Conservation (phyloP, 257 asterid genomes). For the Galeopsis tetrahit region DNA sequence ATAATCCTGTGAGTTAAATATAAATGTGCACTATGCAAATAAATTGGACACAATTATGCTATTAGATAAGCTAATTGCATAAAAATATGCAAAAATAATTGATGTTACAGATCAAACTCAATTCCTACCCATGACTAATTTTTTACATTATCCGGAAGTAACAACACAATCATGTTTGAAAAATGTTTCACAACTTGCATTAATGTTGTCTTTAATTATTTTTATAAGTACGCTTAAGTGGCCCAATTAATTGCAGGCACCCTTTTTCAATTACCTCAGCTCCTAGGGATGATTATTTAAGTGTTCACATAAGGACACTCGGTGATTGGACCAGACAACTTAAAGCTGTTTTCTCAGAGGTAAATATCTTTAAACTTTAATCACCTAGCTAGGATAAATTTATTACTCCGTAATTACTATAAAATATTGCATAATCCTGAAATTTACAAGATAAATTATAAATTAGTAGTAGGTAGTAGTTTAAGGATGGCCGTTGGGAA, state of each 20-base stretch:
- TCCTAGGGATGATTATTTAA: conserved; percentile 77
- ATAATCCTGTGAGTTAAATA: not conserved
- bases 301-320: conserved; percentile 78
- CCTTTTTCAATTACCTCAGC: conserved; percentile 92
- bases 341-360: conserved; percentile 72
- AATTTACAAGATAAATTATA: not conserved
- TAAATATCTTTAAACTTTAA: conserved; percentile 23
- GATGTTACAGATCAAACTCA: conserved; percentile 1
- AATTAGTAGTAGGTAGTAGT: not conserved
- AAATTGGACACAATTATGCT: not conserved
- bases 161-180: conserved; percentile 19
- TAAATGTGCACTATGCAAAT: not conserved
- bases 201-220: conserved; percentile 7
- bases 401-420: too few relatives aligned
- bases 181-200: conserved; percentile 19
- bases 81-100: not conserved
- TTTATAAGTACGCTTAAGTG: conserved; percentile 18
- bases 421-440: not conserved
- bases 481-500: not conserved
- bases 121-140: not conserved
- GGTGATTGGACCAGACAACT: conserved; percentile 95
- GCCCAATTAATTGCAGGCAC: conserved; percentile 60
- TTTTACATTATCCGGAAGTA: conserved; percentile 28
- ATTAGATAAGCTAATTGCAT: not conserved
- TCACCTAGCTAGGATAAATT: too few relatives aligned